Base-by-base conservation (phyloP, 2,329 filamentous ascomycete genomes). In the Cercospora brassicicola region DNA sequence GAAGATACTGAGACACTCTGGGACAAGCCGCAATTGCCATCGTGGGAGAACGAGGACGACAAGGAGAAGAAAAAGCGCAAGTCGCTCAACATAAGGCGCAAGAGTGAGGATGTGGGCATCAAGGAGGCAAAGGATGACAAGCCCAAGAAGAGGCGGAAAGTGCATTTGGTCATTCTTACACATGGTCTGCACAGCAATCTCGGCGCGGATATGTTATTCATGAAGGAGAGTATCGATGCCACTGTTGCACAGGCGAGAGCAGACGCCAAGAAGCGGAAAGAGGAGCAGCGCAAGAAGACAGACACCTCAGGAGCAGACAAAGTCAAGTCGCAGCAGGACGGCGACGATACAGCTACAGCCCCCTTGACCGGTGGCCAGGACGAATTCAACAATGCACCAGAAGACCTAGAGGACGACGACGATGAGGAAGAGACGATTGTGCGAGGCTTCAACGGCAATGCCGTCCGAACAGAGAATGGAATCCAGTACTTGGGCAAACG, bases 401-500 rank as follows among this genome's bases (percentile, higher is more conserved):
- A 73, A 31, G 83, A 87, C 2, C 15, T 15, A 42, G 86, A 89
- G 2, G 87, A 92, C 10, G 83, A 87, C 1, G 86, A 89, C 3
- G 87, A 92, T 10, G 90, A 94, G 42, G 92, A 95, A 74, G 88
- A 96, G 76, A 90, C 97, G 13, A 89, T 98, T 73, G 94, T 97
- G 2, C 86, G 94, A 71, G 94, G 94, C 2, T 98, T 94, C 77
- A 89, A 90, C 6, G 93, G 92, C 57, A 98, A 98, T 78, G 92
- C 92, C 7, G 93, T 92, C 36, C 90, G 91, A 66, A 99, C 95
- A 2, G 95, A 99, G 81, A 89, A 90, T 71, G 95, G 95, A 15
- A 98, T 99, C 76, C 97, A 98, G 79, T 99, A 97, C 79, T 87
- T 99, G 4, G 95, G 95, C 20, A 98, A 98, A 79, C 88, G 95